Base-by-base conservation (phyloP, 2,329 filamentous ascomycete genomes). In the Cylindrodendrum hubeiense region DNA sequence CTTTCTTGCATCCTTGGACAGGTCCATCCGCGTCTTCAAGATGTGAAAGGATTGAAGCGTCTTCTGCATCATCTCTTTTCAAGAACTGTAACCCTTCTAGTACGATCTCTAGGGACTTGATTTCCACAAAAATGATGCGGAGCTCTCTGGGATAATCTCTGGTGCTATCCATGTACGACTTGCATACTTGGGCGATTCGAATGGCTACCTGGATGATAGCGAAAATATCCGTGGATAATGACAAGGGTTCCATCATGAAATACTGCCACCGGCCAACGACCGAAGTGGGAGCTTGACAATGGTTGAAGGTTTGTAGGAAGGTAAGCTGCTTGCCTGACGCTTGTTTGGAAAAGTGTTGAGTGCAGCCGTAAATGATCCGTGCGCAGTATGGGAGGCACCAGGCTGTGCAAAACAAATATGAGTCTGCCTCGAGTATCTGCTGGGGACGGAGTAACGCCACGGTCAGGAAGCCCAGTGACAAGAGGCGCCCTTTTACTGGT, bases 131-230 rank as follows among this genome's bases (percentile, higher is more conserved):
- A 30, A 56, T 46, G 37, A 33, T n/a, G 22, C 53, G 53, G n/a
- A 56, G 53, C 12, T 56, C 22, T 47, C 43, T 56, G 39, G 53
- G 53, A 34, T 56, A 56, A 24, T 47, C 53, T 4, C n/a, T 21
- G 53, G 24, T 26, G 26, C 53, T 19, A 15, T 56, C 41, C 3
- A 56, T 56, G 28, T 56, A 56, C 21, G 53, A 56, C 39, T 56
- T 56, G 53, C 53, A 56, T 10, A 24, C 24, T 8, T 12, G 22
- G 10, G n/a, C 39, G 26, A 56, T 46, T 28, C 39, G 15, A 4
- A 15, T 24, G 6, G 53, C 24, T 9, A 56, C 3, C 19, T 56
- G 22, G 21, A 41, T 34, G 17, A 47, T 22, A 15, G 26, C 41
- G n/a, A 46, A 17, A 19, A 56, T 5, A 10, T 17, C 28, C 9